Conservation (phyloP, 768 basidiomycete genomes). For the Tulasnella sp. region DNA sequence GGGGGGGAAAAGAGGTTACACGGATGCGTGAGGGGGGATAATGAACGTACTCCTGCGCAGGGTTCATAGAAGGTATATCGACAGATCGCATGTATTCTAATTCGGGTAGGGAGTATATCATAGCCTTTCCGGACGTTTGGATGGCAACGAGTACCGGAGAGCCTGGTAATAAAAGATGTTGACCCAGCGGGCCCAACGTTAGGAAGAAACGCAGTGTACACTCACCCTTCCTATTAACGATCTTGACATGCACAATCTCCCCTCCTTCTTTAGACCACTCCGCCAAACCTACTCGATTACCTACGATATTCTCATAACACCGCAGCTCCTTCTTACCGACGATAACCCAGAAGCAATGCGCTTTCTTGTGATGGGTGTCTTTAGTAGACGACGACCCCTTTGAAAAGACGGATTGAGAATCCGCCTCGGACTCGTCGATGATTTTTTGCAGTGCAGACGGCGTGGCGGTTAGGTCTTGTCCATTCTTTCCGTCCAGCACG, state of each 20-base stretch:
- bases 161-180: slow-evolving; percentile 25
- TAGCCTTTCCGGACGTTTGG: slow-evolving; percentile 29
- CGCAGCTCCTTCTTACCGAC: slow-evolving; percentile 49
- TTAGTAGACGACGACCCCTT: too few species aligned
- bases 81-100: not conserved
- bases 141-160: slow-evolving; percentile 45
- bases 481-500: slow-evolving; percentile 45
- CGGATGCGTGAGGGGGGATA: not conserved
- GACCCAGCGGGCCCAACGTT: not conserved
- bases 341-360: slow-evolving; percentile 37
- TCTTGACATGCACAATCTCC: slow-evolving; percentile 46
- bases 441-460: slow-evolving; percentile 30
- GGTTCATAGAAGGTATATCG: not conserved
- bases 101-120: slow-evolving; percentile 4
- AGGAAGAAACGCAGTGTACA: not conserved
- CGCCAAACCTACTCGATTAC: slow-evolving; percentile 50
- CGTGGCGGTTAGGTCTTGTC: slow-evolving; percentile 26
- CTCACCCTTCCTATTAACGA: slow-evolving; percentile 35
- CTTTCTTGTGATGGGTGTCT: slow-evolving; percentile 21
- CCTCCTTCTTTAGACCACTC: slow-evolving; percentile 48
- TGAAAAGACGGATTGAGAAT: too few species aligned
- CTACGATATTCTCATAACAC: slow-evolving; percentile 44
- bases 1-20: too few species aligned
- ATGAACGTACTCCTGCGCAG: not conserved
- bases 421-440: slow-evolving; percentile 33